Evolutionary conservation across 352 stramenopile genomes (phyloP).

Genomic region (Pilasporangium apinafurcum): DNA sequence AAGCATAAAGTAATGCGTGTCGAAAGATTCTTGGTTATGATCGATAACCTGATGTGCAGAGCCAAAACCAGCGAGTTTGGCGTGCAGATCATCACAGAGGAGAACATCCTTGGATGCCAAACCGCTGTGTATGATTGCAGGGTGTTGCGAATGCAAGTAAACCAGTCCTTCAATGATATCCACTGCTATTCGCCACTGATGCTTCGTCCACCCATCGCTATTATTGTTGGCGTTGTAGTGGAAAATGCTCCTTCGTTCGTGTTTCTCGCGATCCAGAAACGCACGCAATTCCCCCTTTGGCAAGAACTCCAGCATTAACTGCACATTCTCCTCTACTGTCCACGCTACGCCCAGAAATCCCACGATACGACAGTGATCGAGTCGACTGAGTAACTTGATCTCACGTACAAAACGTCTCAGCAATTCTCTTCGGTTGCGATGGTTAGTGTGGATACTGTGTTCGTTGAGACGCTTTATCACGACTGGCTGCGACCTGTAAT

Average conservation of each 20-base stretch:
- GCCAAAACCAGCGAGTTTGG: constrained; percentile 37
- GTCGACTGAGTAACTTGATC: constrained; percentile 2
- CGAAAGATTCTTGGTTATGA: neutral
- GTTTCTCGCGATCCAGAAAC: neutral
- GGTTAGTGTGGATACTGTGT: neutral
- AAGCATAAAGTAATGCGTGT: too few relatives aligned
- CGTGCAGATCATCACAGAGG: constrained; percentile 19
- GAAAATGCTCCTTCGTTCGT: too few relatives aligned
- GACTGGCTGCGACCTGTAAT: constrained; percentile 5
- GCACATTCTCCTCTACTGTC: constrained; percentile 9
- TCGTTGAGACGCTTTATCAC: constrained; percentile 3
- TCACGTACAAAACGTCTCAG: constrained; percentile 4
- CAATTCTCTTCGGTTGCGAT: constrained; percentile 1
- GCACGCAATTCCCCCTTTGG: constrained; percentile 6
- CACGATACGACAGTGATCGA: constrained; percentile 11
- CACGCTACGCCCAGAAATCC: constrained; percentile 12
- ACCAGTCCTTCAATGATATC: constrained; percentile 40
- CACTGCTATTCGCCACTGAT: constrained; percentile 31
- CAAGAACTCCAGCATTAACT: constrained; percentile 15
- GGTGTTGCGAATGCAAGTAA: constrained; percentile 36
- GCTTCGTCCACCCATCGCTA: constrained; percentile 21
- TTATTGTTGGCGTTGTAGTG: too few relatives aligned
- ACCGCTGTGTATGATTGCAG: constrained; percentile 28
- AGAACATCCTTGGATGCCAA: constrained; percentile 35
- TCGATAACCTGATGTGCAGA: constrained; percentile 22